Conservation (phyloP, 441 rosid species). For the Adansonia gregorii region DNA sequence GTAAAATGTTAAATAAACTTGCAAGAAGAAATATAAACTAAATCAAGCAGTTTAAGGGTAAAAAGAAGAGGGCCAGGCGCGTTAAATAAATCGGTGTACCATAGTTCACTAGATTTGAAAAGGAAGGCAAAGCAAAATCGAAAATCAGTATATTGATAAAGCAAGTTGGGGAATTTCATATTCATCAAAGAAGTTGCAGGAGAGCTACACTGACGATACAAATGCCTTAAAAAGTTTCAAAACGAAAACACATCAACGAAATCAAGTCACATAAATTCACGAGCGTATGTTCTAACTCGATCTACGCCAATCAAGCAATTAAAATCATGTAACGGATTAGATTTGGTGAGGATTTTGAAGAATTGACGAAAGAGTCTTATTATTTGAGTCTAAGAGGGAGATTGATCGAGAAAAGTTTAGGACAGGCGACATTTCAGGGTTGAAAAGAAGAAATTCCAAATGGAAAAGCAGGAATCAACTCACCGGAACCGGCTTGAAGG, state of each 20-base stretch:
- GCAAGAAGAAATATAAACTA: not conserved
- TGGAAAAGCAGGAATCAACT: not conserved
- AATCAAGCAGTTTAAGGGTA: not conserved
- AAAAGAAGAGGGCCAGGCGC: not conserved
- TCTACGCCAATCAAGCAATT: conserved; percentile 6
- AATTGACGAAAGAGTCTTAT: not conserved
- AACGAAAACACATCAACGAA: not conserved
- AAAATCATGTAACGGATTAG: not conserved
- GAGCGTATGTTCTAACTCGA: conserved; percentile 11
- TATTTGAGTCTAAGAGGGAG: not conserved
- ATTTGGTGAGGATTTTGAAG: not conserved
- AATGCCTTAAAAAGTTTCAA: not conserved
- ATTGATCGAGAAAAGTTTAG: not conserved
- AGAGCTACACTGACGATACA: not conserved
- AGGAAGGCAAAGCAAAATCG: not conserved
- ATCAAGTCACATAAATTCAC: not conserved
- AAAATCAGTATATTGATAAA: not conserved
- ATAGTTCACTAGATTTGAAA: conserved; percentile 1
- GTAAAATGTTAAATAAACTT: not conserved
- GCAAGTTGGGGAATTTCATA: not conserved
- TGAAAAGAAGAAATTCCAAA: not conserved
- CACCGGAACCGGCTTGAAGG: not conserved
- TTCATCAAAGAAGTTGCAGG: not conserved
- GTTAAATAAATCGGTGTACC: not conserved
- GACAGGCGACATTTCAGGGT: not conserved